Evolutionary conservation across 371 early-diverging fungal species (phyloP), one percentile per base, ranked within the genome.

Genomic region (Mucor circinelloides): DNA sequence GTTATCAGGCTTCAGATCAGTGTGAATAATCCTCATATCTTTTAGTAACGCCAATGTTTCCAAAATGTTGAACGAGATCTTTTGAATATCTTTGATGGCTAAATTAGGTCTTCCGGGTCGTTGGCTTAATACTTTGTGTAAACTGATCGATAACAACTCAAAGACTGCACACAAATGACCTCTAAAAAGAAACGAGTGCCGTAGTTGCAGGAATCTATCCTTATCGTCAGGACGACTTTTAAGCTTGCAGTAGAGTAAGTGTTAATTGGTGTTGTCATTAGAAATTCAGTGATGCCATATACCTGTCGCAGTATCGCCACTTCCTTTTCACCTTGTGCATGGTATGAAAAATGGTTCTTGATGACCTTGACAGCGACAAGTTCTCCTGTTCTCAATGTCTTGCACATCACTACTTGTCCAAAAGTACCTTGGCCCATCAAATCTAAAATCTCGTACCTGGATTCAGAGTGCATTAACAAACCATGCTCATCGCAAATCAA

Each of bases 1-100:
- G 75, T 99, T 98, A 74, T 97, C 99, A 1, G 60, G 99, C 79
- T 99, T 99, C 58, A 99, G 84, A 79, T 99, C 99, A 63, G 98
- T 95, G 75, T 99, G 99, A 56, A 98, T 97, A 58, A 99, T 91
- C 36, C 90, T 86, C 3, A 95, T 90, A 65, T 89, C 83, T 67
- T 86, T 88, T 27, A 99, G 75, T 15, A 95, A 81, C 34, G 83
- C 82, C 67, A 99, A 76, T 4, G 95, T 92, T 67, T 97, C 94
- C 60, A 99, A 79, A 21, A 99, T 85, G 71, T 98, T 98, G 25
- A 84, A 71, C 2, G 93, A 87, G 63, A 99, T 91, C 19, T 89
- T 86, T 19, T 94, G 90, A 17, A 98, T 93, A 3, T 95, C 86
- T 59, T 86, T 88, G 46, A 93, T 91, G 38, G 93, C 88, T 42